Evolutionary conservation across 2,329 filamentous ascomycete species (phyloP), one percentile per base, ranked within the genome.

Genomic region (Monilinia fructigena): DNA sequence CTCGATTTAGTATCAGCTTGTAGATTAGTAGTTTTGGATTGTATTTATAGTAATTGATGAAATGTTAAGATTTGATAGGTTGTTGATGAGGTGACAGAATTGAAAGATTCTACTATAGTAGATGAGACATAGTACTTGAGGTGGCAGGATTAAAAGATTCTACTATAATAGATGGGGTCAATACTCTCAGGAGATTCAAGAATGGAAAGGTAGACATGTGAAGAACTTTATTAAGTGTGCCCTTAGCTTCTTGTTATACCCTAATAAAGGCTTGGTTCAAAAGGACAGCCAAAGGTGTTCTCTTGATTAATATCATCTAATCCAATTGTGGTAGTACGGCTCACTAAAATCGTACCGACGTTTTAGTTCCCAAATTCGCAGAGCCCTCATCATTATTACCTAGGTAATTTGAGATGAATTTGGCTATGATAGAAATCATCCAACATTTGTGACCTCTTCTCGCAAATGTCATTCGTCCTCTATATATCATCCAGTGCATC

Each of bases 301-400:
- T 50, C 26, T 60, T 35, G 26, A 35, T 20, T 35, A 20, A 59
- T 48, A 23, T 48, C 42, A 31, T 59, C 28, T 8, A 35, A n/a
- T 7, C 20, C n/a, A n/a, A 35, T 60, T 23, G 3, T 4, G 12
- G 12, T 38, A 60, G 45, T 60, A 55, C 53, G 31, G 28, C 45
- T 60, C 42, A 50, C 56, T 60, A 60, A 60, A 45, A 60, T 35
- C 45, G 45, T 50, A 35, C 56, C 42, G 20, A 60, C 12, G 0
- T 35, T 35, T 20, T 23, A 50, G 56, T 50, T 20, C 42, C 26
- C 42, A 12, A 7, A 48, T n/a, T 59, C 40, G 40, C 40, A 35
- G 40, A 47, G 18, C 26, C 26, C 12, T 18, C 26, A n/a, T 35
- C 42, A 48, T 18, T 10, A 16, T n/a, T 16, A 47, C 26, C 23